phyloP scores from a whole-genome alignment of 345 rosid genomes.

The Durio zibethinus region DNA sequence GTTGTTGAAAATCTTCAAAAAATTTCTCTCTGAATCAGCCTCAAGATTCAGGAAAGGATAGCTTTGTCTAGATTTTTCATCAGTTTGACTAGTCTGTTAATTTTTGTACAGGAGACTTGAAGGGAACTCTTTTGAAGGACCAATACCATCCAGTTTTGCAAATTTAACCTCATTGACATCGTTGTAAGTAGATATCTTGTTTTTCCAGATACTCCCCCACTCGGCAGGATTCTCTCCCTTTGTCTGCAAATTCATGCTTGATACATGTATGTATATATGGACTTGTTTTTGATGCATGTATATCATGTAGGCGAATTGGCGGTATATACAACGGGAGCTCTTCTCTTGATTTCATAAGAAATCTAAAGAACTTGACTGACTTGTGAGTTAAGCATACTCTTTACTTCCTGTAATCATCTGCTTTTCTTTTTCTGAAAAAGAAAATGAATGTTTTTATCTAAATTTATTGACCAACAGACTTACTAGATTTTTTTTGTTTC shows the following conservation, averaged over 20 bases:
- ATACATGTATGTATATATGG: neutral
- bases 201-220: neutral
- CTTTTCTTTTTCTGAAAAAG: neutral
- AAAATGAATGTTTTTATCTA: neutral
- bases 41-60: neutral
- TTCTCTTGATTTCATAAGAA: conserved; percentile 36
- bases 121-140: conserved; percentile 40
- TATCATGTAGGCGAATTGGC: conserved; percentile 29
- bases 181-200: conserved; percentile 29
- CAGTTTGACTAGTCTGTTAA: neutral
- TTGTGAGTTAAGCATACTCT: conserved; percentile 33
- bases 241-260: neutral
- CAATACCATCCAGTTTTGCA: conserved; percentile 39
- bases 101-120: conserved; percentile 26
- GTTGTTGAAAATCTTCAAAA: neutral
- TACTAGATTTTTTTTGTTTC: too few species aligned
- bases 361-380: conserved; percentile 26
- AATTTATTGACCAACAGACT: neutral
- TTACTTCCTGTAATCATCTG: neutral
- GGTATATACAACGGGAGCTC: conserved; percentile 39
- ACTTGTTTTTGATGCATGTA: neutral
- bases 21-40: neutral
- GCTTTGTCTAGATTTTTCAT: neutral
- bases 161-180: conserved; percentile 21
- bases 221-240: neutral